Evolutionary conservation across 2,329 filamentous ascomycete genomes (phyloP).

Genomic region (Trichoderma sp.): DNA sequence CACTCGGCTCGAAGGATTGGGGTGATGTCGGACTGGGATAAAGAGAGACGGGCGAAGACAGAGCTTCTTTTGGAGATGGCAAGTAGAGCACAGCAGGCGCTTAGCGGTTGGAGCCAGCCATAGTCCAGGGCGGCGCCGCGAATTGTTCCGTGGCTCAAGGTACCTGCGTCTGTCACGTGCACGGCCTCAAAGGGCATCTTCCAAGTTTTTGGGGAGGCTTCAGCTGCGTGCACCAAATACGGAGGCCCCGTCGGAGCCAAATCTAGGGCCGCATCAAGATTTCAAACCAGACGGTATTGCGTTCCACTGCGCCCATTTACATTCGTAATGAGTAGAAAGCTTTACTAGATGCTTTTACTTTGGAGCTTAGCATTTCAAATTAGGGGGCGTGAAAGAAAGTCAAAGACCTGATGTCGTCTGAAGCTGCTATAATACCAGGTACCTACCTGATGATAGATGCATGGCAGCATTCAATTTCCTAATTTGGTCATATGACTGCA

Average conservation of each 20-base stretch:
- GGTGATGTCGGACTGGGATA: slow-evolving; percentile 30
- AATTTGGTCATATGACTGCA: neutral
- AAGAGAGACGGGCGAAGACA: neutral
- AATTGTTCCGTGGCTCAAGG: slow-evolving; percentile 31
- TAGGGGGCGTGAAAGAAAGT: neutral
- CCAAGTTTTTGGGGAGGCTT: neutral
- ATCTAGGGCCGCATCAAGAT: slow-evolving; percentile 3
- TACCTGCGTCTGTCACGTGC: slow-evolving; percentile 34
- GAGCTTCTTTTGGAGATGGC: neutral
- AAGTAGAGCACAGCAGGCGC: neutral
- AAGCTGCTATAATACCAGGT: neutral
- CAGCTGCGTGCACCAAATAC: neutral
- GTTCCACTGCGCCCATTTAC: neutral
- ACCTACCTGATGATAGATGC: neutral
- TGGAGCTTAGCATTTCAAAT: neutral
- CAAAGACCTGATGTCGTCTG: neutral
- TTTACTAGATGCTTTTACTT: neutral
- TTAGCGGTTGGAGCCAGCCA: slow-evolving; percentile 23
- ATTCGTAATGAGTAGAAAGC: neutral
- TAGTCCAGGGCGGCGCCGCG: slow-evolving; percentile 26
- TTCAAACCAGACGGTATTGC: neutral
- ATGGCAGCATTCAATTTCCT: neutral
- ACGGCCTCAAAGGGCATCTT: neutral
- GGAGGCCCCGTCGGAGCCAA: slow-evolving; percentile 8
- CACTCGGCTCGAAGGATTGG: slow-evolving; percentile 33